Percentiles rank a stretch among this genome's conserved stretches.
Evolutionary conservation across 306 rosid species (phyloP).

Genomic region (Hippophae gyantsensis): DNA sequence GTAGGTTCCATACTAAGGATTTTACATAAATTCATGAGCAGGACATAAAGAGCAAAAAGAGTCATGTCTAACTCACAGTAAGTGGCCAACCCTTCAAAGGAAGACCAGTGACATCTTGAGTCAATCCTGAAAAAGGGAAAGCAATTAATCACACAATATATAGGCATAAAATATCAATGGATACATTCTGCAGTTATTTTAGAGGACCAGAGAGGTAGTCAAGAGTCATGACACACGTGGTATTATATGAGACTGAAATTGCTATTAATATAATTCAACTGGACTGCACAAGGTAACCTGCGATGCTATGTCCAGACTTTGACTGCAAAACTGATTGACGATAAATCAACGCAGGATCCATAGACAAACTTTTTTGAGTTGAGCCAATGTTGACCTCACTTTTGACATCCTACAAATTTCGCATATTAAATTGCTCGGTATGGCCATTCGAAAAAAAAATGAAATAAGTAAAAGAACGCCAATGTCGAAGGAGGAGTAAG

Average conservation of each 20-base stretch:
- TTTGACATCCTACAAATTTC: conserved; percentile 47
- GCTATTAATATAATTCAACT: background rate
- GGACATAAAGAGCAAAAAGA: conserved; percentile 10
- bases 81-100: conserved; percentile 96
- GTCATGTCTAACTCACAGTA: conserved; percentile 51
- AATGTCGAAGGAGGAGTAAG: background rate
- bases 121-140: conserved; percentile 49
- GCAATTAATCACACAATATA: background rate
- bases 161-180: background rate
- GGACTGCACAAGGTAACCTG: conserved; percentile 35
- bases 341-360: conserved; percentile 77
- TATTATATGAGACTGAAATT: background rate
- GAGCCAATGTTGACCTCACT: conserved; percentile 58
- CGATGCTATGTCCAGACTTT: conserved; percentile 66
- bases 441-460: conserved; percentile 11
- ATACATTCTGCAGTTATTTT: background rate
- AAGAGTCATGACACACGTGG: no score
- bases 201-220: no score
- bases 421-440: background rate
- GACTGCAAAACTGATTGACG: conserved; percentile 76
- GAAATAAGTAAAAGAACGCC: conserved; percentile 11
- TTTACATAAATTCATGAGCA: conserved; percentile 13
- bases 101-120: conserved; percentile 63
- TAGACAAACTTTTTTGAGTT: conserved; percentile 68
- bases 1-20: conserved; percentile 20